These are phyloP conservation scores for Galeopsis tetrahit DNA, from an alignment of 257 asterid genomes.

Conservation along the genomic window DNA sequence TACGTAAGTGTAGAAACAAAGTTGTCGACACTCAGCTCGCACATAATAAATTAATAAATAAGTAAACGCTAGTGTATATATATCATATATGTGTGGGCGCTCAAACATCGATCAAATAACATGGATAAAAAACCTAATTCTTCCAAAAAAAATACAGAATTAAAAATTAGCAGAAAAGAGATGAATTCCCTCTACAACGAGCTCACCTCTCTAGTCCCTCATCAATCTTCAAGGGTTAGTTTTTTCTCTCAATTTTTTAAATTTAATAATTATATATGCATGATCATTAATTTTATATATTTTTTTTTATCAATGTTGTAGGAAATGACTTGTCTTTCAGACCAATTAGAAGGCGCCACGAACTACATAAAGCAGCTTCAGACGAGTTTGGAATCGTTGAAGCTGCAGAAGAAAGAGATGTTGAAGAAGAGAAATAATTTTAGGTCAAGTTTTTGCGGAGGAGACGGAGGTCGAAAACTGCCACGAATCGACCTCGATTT, in stretches of 20 bases:
- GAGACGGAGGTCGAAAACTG: constrained; percentile 6
- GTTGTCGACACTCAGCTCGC: too few relatives aligned
- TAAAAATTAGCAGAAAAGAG: constrained; percentile 56
- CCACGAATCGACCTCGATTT: constrained; percentile 53
- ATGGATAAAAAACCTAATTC: constrained; percentile 30
- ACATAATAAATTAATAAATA: too few relatives aligned
- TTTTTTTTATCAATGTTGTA: constrained; percentile 18
- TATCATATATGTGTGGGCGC: too few relatives aligned
- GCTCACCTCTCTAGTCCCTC: constrained; percentile 65
- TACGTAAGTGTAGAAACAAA: too few relatives aligned
- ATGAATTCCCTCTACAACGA: constrained; percentile 56
- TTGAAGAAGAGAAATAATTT: background rate
- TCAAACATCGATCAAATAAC: background rate
- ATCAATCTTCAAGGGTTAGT: constrained; percentile 47
- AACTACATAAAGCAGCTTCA: constrained; percentile 58
- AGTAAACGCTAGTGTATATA: background rate
- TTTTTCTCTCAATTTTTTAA: background rate
- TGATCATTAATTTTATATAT: background rate
- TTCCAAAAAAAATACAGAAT: constrained; percentile 52
- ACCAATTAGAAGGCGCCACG: constrained; percentile 59
- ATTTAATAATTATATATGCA: background rate
- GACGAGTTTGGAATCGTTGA: constrained; percentile 55
- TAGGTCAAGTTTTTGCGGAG: constrained; percentile 10
- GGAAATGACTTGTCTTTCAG: constrained; percentile 50
- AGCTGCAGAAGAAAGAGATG: constrained; percentile 44